Evolutionary conservation across 306 rosid genomes (phyloP).

Genomic region (Albizia julibrissin): DNA sequence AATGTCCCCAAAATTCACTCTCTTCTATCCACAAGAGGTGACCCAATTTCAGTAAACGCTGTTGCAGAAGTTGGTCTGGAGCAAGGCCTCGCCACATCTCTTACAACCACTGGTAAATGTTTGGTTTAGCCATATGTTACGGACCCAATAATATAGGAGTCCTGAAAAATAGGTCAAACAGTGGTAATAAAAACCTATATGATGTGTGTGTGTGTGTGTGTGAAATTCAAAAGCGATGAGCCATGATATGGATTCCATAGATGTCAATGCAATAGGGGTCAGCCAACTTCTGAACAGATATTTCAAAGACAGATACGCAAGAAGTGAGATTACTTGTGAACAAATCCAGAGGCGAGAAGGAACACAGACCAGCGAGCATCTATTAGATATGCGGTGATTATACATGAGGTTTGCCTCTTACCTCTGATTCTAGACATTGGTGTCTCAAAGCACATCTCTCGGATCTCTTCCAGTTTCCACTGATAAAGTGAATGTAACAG

Average conservation of each 20-base stretch:
- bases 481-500: not conserved
- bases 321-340: not conserved
- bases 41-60: conserved; percentile 32
- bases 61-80: conserved; percentile 45
- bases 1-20: not conserved
- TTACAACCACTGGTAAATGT: conserved; percentile 47
- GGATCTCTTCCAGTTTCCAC: too few species aligned
- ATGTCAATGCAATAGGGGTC: not conserved
- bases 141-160: conserved; percentile 40
- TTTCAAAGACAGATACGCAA: not conserved
- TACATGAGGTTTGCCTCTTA: too few species aligned
- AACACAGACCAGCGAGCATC: not conserved
- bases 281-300: not conserved
- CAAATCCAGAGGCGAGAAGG: not conserved
- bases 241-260: conserved; percentile 10
- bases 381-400: too few species aligned
- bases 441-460: not conserved
- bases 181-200: conserved; percentile 47
- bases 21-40: conserved; percentile 65
- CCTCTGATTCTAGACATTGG: too few species aligned
- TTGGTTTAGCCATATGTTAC: conserved; percentile 32
- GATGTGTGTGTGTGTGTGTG: too few species aligned
- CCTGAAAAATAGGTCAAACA: conserved; percentile 40
- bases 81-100: conserved; percentile 10
- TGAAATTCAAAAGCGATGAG: not conserved